Conservation (phyloP, 2,329 filamentous ascomycete genomes). For the Phoma sp. region DNA sequence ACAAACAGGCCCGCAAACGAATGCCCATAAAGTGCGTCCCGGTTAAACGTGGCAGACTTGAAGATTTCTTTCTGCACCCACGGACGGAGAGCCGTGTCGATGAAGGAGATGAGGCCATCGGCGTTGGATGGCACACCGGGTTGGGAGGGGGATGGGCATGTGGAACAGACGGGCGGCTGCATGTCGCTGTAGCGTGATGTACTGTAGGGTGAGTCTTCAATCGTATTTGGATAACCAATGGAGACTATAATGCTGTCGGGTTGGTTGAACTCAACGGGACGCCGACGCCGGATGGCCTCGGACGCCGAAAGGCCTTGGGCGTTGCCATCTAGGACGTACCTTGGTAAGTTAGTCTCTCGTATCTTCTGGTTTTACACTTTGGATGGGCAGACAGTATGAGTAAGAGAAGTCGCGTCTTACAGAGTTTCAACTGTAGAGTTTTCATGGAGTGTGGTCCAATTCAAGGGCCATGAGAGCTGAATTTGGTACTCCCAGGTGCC, state of each 20-base stretch:
- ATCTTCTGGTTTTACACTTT: neutral
- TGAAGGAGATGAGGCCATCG: slow-evolving; percentile 55
- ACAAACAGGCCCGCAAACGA: slow-evolving; percentile 60
- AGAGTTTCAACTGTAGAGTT: slow-evolving; percentile 39
- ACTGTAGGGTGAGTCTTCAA: slow-evolving; percentile 42
- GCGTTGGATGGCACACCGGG: slow-evolving; percentile 54
- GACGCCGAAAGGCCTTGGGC: slow-evolving; percentile 38
- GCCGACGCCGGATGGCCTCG: slow-evolving; percentile 39
- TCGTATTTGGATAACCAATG: slow-evolving; percentile 40
- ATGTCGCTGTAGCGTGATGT: slow-evolving; percentile 35
- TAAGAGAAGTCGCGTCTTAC: slow-evolving; percentile 23
- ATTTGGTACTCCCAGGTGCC: slow-evolving; percentile 46
- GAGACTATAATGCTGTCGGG: slow-evolving; percentile 42
- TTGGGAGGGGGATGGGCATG: slow-evolving; percentile 30
- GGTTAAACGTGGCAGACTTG: slow-evolving; percentile 40
- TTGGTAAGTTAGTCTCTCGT: slow-evolving; percentile 3
- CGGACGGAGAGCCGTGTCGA: slow-evolving; percentile 51
- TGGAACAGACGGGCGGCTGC: slow-evolving; percentile 41
- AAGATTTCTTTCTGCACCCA: slow-evolving; percentile 41
- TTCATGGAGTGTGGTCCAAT: slow-evolving; percentile 38
- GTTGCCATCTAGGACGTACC: slow-evolving; percentile 45
- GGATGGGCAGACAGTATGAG: too few relatives aligned
- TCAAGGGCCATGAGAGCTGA: slow-evolving; percentile 43
- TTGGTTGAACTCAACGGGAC: slow-evolving; percentile 40
- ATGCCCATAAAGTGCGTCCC: slow-evolving; percentile 58